Base-by-base conservation (phyloP, 2,329 filamentous ascomycete genomes). In the Trichoderma brevicompactum region DNA sequence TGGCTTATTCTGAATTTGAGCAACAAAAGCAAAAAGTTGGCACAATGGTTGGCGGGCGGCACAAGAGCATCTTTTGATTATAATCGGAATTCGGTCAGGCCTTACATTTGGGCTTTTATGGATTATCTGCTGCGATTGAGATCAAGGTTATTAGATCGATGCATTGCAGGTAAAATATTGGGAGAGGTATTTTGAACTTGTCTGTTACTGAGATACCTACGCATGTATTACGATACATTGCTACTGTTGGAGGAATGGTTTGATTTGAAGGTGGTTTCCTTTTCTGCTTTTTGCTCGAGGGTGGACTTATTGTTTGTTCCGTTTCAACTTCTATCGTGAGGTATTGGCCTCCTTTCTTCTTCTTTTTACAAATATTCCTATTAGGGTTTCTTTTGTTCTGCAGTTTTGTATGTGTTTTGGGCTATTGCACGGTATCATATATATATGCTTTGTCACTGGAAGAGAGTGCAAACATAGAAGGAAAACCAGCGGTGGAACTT, bases 381-480 rank as follows among this genome's bases (percentile, higher is more conserved):
- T 48, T 19, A n/a, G 2, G 15, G 17, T 6, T 15, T 38, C 36
- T 58, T 23, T 36, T 58, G 34, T 43, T 36, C 41, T 38, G 19
- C 17, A 46, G 9, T 46, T 13, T 58, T 17, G 23, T 46, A 32
- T 44, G 53, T 15, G 28, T 44, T 3, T 32, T 44, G 38, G 38
- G 28, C 28, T 41, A 17, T 55, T 7, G 23, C n/a, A n/a, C 38
- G 53, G 38, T 32, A 56, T n/a, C 19, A 56, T 44, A 32, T 32
- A 5, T 28, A 38, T 32, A 43, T 56, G 53, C 13, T 17, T 32
- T 41, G 10, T 44, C 40, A 44, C 53, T 43, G 7, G 36, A 43
- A 56, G 53, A 56, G 23, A 56, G 23, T 41, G 40, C 40, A 43
- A 32, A 17, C 53, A 56, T 56, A 34, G 40, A 56, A 43, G 38